A percentile compares a stretch with the other conserved stretches of the same genome.
phyloP scores from a whole-genome alignment of 306 rosid genomes.

The Lablab purpureus region DNA sequence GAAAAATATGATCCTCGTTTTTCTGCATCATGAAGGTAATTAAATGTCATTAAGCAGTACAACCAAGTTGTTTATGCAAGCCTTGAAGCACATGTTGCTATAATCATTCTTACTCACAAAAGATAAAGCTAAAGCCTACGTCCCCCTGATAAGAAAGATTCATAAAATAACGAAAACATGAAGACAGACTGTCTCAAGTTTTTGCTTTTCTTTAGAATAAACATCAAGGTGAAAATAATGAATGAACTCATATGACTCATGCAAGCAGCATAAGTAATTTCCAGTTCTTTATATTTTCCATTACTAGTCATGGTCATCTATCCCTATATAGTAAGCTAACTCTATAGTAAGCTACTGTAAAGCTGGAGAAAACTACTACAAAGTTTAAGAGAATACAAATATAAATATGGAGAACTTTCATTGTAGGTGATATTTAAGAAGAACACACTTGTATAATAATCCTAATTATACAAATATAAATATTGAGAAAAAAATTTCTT shows the following conservation, averaged over 20 bases:
- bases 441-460: too few species aligned
- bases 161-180: conserved; percentile 33
- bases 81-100: conserved; percentile 53
- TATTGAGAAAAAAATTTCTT: too few species aligned
- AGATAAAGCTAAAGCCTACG: conserved; percentile 50
- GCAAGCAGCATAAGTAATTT: neutral
- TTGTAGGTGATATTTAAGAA: too few species aligned
- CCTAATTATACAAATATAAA: too few species aligned
- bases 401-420: too few species aligned
- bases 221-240: conserved; percentile 5
- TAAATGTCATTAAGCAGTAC: conserved; percentile 1
- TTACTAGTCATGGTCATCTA: neutral
- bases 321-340: too few species aligned
- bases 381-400: too few species aligned
- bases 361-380: too few species aligned
- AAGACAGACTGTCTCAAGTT: conserved; percentile 41
- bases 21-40: conserved; percentile 26
- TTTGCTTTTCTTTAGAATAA: conserved; percentile 26
- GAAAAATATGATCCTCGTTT: conserved; percentile 53
- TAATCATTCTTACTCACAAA: conserved; percentile 53
- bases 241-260: conserved; percentile 10
- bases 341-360: too few species aligned
- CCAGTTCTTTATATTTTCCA: conserved; percentile 12
- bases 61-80: conserved; percentile 50
- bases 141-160: conserved; percentile 8